phyloP scores from a whole-genome alignment of 192 early-diverging fungal species.

The Backusella morwellensis region DNA sequence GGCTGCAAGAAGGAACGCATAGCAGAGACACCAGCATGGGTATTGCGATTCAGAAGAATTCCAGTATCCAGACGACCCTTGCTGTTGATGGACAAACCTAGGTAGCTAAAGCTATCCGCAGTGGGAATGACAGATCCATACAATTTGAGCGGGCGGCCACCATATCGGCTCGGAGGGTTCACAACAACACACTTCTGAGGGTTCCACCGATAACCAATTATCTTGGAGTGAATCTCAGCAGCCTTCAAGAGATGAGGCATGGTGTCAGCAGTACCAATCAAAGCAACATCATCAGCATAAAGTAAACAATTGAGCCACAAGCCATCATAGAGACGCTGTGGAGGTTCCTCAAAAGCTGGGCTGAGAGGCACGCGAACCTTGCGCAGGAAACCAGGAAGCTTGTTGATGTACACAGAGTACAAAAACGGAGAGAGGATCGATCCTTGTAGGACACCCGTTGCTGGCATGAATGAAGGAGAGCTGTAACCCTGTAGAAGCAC shows the following conservation, averaged over 20 bases:
- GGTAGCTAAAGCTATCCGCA: constrained; percentile 9
- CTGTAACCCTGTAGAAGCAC: not conserved
- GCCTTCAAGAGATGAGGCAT: not conserved
- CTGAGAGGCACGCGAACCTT: not conserved
- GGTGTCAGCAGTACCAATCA: not conserved
- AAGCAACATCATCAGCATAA: constrained; percentile 16
- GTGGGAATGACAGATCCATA: not conserved
- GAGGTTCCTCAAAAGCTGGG: not conserved
- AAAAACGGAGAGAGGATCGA: constrained; percentile 19
- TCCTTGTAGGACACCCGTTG: constrained; percentile 23
- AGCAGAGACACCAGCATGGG: not conserved
- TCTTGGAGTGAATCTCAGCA: not conserved
- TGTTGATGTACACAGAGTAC: constrained; percentile 27
- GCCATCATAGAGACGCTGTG: not conserved
- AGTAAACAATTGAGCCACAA: constrained; percentile 13
- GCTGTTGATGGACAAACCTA: constrained; percentile 7
- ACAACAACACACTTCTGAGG: constrained; percentile 7
- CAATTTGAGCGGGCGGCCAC: not conserved
- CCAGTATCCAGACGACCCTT: not conserved
- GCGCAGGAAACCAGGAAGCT: not conserved
- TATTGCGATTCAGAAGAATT: not conserved
- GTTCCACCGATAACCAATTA: constrained; percentile 16
- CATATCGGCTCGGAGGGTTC: not conserved
- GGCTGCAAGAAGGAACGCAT: not conserved
- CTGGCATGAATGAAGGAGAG: not conserved